These are phyloP conservation scores for Tricholoma flavovirens DNA, from an alignment of 768 basidiomycete genomes.

Conservation along the genomic window DNA sequence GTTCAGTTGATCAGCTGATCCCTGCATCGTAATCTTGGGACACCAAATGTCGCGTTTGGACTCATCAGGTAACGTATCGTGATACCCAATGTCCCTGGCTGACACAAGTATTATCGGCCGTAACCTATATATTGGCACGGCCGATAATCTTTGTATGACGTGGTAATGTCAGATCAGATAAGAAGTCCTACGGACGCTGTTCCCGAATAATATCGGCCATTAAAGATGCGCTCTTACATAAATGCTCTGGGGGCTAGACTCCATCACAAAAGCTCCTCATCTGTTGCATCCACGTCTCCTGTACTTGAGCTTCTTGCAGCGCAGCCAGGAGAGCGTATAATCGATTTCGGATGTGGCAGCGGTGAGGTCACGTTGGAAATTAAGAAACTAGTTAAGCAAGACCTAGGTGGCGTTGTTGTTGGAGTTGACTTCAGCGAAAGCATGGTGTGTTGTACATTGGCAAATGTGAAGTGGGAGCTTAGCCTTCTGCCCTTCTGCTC, in stretches of 20 bases:
- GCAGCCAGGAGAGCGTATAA: conserved; percentile 58
- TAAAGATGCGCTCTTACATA: neutral
- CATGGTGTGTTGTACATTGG: conserved; percentile 48
- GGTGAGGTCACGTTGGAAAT: conserved; percentile 69
- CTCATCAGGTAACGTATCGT: neutral
- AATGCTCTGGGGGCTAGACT: neutral
- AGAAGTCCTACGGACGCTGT: neutral
- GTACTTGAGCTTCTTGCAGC: conserved; percentile 59
- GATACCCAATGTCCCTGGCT: neutral
- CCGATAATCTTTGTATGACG: neutral
- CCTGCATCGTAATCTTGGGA: neutral
- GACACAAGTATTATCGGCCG: neutral
- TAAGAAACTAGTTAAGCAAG: conserved; percentile 45
- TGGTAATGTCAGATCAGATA: neutral
- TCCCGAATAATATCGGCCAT: neutral
- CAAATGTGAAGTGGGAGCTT: neutral
- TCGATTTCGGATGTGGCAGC: conserved; percentile 80
- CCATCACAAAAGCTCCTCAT: neutral
- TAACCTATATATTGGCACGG: neutral
- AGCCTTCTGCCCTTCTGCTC: neutral
- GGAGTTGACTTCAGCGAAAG: conserved; percentile 66
- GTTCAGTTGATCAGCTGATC: neutral
- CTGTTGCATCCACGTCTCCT: conserved; percentile 40
- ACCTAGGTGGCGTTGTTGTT: conserved; percentile 46
- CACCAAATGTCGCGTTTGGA: neutral